Evolutionary conservation across 2,329 filamentous ascomycete species (phyloP), one percentile per base, ranked within the genome.

Genomic region (Aspergillus floridensis): DNA sequence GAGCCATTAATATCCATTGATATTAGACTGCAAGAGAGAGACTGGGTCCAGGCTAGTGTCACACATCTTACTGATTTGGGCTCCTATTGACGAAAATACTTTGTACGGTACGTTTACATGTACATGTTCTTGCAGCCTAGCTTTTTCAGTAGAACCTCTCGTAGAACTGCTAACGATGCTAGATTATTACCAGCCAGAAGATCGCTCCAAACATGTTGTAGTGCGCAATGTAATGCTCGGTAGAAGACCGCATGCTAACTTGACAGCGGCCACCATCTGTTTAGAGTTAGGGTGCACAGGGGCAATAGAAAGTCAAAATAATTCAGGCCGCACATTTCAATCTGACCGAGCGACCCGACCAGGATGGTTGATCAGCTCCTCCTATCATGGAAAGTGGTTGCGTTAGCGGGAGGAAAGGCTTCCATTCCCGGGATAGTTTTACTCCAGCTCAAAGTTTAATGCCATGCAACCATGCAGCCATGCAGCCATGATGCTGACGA

Each of bases 401-500:
- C n/a, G 22, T 31, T 60, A 56, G 58, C 26, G 38, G 7, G 31
- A 54, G 61, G 63, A 53, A 49, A 38, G 55, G 49, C 54, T 63
- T 49, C 61, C 52, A 10, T 26, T 61, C 50, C 46, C 22, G 56
- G 63, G 38, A 49, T 65, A 60, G 61, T 38, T 32, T 56, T n/a
- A 7, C 22, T 29, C 48, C 48, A 24, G 48, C 22, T 14, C 19
- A 53, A 41, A 49, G 57, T 35, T 58, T 44, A 56, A 50, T 14
- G 53, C 53, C 53, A 56, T 48, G 53, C 32, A 35, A 12, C 22
- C 22, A 29, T 29, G 26, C 22, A 22, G 55, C 22, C 22, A 22
- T 22, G 22, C 22, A 22, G 22, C 22, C 22, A 22, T 14, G 24
- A 24, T 26, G 50, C 50, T 38, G 19, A 16, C 29, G 2, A 44